Evolutionary conservation across 139 green algal species (phyloP), one percentile per base, ranked within the genome.

Genomic region (Astrephomene gubernaculifera): DNA sequence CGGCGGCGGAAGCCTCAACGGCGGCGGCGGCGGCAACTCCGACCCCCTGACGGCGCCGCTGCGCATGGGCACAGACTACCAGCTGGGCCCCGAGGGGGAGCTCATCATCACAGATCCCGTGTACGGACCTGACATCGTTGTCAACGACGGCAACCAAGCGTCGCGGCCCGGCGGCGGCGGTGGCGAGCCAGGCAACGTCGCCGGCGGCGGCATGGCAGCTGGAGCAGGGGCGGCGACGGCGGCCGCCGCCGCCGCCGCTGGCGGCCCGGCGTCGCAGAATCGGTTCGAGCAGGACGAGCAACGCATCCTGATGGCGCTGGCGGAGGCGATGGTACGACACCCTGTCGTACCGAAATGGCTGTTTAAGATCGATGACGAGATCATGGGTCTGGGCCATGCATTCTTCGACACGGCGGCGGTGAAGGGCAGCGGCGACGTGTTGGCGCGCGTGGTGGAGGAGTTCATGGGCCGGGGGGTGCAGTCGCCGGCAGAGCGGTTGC

Each of bases 281-380:
- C 35, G 54, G 44, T 82, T 74, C 25, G 83, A 91, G 63, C 33
- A 49, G 67, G 87, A 91, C 43, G 87, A 89, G 54, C 78, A 67
- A 38, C 63, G 71, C 9, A 61, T 91, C 9, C 65, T 91, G 22
- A 67, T 83, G 69, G 7, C 41, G 65, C 33, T 89, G 49, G 79
- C 83, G 12, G 83, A 87, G 54, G 80, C 65, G 10, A 88, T 93
- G 36, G 84, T 92, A 44, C 80, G 83, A 39, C 57, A 87, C 43
- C 89, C 88, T 0, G 14, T 36, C 17, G 83, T 90, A 52, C 70
- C 60, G 33, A 86, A 86, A n/a, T 94, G 92, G 90, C 65, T 93
- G 45, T 79, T 94, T 64, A 93, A 95, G 86, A 79, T 95, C 35
- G 91, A 95, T 68, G 87, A 94, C 82, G 91, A 93, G 75, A 53